phyloP scores from a whole-genome alignment of 768 basidiomycete species.

The Fomitopsis pulvina region DNA sequence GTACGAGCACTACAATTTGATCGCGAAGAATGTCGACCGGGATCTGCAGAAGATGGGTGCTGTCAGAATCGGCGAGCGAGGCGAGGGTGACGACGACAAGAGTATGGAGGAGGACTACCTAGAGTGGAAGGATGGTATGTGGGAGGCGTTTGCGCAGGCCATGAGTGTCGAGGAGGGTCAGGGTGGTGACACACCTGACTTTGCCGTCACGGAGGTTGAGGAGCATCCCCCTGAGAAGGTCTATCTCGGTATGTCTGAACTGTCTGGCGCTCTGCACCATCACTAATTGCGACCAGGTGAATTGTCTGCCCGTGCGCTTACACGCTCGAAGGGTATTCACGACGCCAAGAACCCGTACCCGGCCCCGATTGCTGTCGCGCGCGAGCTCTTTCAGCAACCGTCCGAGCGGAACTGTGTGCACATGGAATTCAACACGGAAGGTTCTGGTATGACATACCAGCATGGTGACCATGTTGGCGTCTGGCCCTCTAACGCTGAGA shows the following conservation, averaged over 20 bases:
- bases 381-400: conserved; percentile 76
- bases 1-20: conserved; percentile 95
- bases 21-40: conserved; percentile 73
- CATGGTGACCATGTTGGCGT: conserved; percentile 97
- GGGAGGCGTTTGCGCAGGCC: conserved; percentile 77
- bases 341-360: conserved; percentile 97
- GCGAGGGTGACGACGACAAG: conserved; percentile 98
- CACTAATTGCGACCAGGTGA: conserved; percentile 52
- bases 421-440: conserved; percentile 89
- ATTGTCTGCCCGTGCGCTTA: conserved; percentile 90
- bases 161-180: conserved; percentile 95
- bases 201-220: conserved; percentile 79
- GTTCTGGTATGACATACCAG: conserved; percentile 96
- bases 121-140: conserved; percentile 98
- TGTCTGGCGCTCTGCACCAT: background rate
- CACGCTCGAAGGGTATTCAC: conserved; percentile 91
- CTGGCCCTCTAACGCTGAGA: conserved; percentile 93
- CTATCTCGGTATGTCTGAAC: conserved; percentile 64
- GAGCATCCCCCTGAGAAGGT: conserved; percentile 80
- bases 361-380: conserved; percentile 68
- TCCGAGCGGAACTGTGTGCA: conserved; percentile 89
- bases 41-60: conserved; percentile 76
- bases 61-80: conserved; percentile 76
- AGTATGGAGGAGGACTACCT: conserved; percentile 99
- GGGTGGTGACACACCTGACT: conserved; percentile 92